Evolutionary conservation across 108 stramenopile species (phyloP), one percentile per base, ranked within the genome.

Genomic region (Tribonema minus): DNA sequence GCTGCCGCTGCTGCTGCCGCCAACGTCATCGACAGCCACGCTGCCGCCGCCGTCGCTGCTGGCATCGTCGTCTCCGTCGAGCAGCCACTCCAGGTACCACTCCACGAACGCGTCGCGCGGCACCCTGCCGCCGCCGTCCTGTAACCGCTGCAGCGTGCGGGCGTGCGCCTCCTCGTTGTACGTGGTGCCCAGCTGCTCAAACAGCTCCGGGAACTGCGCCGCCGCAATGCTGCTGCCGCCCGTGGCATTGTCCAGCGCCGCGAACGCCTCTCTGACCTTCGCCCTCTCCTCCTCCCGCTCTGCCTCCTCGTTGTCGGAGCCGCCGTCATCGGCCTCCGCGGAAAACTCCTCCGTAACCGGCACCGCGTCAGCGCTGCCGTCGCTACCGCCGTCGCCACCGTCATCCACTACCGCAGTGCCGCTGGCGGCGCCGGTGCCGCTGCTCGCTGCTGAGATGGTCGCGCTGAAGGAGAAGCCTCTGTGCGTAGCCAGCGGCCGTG

Each of bases 31-130:
- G n/a, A n/a, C n/a, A n/a, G n/a, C n/a, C n/a, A n/a, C n/a, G n/a
- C n/a, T n/a, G n/a, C n/a, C n/a, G n/a, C n/a, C n/a, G n/a, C n/a
- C 90, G 7, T 59, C 31, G 3, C 33, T 85, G 83, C 35, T 79
- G n/a, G n/a, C 78, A 37, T 86, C 89, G 33, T 92, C 88, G 29
- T 88, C 93, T 65, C 85, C 90, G 35, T 90, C 90, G 83, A 92
- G 92, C 67, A 95, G 70, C 92, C 92, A 95, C 23, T 88, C 88
- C 23, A 90, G 74, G 73, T 93, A 95, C 93, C 93, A 95, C 27
- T 62, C 70, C 30, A 92, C 63, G 75, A 95, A 95, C 1, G 80
- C 88, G 37, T 84, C 84, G 28, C 76, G 72, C 25, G 84, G 84
- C 29, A 92, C 80, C 34, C 34, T 72, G 38, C 80, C 64, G 72